These are phyloP conservation scores for Penicillium silybi DNA, from an alignment of 495 filamentous ascomycete genomes.

Conservation along the genomic window DNA sequence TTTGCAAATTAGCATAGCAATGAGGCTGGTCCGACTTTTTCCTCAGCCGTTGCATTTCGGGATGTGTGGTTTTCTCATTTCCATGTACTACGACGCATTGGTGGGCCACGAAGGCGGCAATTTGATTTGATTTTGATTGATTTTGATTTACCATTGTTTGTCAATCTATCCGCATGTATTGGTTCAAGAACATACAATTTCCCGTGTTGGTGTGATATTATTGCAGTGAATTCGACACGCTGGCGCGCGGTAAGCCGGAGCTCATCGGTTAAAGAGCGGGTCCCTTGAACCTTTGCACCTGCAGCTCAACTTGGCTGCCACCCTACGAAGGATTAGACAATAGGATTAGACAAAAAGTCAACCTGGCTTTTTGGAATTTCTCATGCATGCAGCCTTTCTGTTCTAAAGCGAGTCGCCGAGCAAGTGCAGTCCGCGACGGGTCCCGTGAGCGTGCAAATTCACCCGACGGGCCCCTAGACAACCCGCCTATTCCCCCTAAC, in stretches of 20 bases:
- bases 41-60: not conserved
- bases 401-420: no score
- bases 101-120: not conserved
- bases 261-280: not conserved
- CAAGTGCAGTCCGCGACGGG: not conserved
- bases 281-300: not conserved
- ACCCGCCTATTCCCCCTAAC: not conserved
- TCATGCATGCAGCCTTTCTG: not conserved
- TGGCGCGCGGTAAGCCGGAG: slow-evolving; percentile 14
- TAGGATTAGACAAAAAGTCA: not conserved
- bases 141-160: not conserved
- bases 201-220: slow-evolving; percentile 1
- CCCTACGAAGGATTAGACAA: not conserved
- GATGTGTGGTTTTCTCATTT: not conserved
- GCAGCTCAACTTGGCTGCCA: not conserved
- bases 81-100: not conserved
- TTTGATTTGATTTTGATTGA: not conserved
- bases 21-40: not conserved
- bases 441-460: not conserved
- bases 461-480: not conserved
- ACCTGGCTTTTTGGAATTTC: not conserved
- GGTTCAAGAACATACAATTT: not conserved
- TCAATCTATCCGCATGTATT: not conserved
- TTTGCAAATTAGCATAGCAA: not conserved
- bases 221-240: slow-evolving; percentile 3